Evolutionary conservation across 371 early-diverging fungal genomes (phyloP).

Genomic region (Lichtheimia ramosa): DNA sequence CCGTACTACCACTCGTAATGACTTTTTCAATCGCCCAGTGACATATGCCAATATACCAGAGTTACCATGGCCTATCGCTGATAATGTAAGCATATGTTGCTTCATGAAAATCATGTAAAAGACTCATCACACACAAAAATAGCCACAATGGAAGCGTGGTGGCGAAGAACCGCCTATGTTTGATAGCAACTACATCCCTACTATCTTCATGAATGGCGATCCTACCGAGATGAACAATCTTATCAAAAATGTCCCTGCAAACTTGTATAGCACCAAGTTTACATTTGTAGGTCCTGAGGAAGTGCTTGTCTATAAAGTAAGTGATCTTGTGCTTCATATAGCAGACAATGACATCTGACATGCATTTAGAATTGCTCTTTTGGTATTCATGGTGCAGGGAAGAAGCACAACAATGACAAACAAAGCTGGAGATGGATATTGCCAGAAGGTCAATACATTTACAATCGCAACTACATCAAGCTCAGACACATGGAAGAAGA

Average conservation of each 20-base stretch:
- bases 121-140: constrained; percentile 49
- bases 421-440: constrained; percentile 54
- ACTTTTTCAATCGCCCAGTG: constrained; percentile 46
- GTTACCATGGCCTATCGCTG: constrained; percentile 48
- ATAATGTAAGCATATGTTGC: constrained; percentile 15
- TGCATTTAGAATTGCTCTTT: constrained; percentile 33
- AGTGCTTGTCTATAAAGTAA: constrained; percentile 38
- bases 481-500: constrained; percentile 61
- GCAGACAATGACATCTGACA: constrained; percentile 35
- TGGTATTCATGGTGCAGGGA: constrained; percentile 57
- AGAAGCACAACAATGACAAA: constrained; percentile 55
- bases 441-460: constrained; percentile 27
- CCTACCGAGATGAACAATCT: constrained; percentile 26
- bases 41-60: constrained; percentile 58
- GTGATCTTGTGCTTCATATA: constrained; percentile 50
- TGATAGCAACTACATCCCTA: constrained; percentile 58
- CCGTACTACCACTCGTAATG: constrained; percentile 42
- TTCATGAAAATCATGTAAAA: background rate
- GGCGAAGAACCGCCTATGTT: constrained; percentile 39
- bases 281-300: constrained; percentile 50
- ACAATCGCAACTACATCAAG: constrained; percentile 54
- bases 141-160: constrained; percentile 47
- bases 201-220: constrained; percentile 44
- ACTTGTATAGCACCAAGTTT: constrained; percentile 22
- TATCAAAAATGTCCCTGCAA: constrained; percentile 29